Base-by-base conservation (phyloP, 306 rosid genomes). In the Corylus avellana region DNA sequence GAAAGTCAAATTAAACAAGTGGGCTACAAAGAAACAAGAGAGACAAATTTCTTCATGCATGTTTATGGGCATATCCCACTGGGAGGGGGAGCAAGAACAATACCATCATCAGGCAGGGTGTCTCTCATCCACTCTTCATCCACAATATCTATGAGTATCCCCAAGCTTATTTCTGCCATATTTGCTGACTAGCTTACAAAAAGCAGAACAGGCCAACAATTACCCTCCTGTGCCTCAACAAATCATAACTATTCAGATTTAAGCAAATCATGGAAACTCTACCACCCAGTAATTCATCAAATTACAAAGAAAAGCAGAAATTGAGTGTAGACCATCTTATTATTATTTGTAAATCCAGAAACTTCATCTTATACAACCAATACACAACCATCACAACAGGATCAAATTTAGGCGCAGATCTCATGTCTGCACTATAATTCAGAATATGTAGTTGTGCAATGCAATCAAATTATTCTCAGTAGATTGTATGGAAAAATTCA, bases 81-180 rank as follows among this genome's bases (percentile, higher is more conserved):
- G 16, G 48, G 3, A 42, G 16, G 32, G 13, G 51, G 39, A 8
- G 50, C 2, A 66, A 39, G 48, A 39, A 67, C 14, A 42, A 11
- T 68, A 68, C 72, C 72, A 68, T 68, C 72, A 68, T 39, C 48
- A 68, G 72, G 72, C 53, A 68, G 39, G 32, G 72, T 68, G 72
- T 68, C 72, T 42, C 51, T 68, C 72, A 68, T 68, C 72, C 72
- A 68, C 22, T 68, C 72, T 27, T 68, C 72, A 68, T 68, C 72
- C 51, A 68, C 72, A 68, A 68, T 42, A 68, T 68, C 72, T 39
- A 68, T 68, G 13, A 68, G 72, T 18, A 68, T 44, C 29, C 72
- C 72, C 72, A 42, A 5, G 29, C 72, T 68, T 42, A 68, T 39
- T 39, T 68, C 72, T 2, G 72, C 72, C 72, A 68, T 68, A n/a